These are phyloP conservation scores for Chaetomium sp. DNA, from an alignment of 2,329 filamentous ascomycete genomes.

Conservation along the genomic window DNA sequence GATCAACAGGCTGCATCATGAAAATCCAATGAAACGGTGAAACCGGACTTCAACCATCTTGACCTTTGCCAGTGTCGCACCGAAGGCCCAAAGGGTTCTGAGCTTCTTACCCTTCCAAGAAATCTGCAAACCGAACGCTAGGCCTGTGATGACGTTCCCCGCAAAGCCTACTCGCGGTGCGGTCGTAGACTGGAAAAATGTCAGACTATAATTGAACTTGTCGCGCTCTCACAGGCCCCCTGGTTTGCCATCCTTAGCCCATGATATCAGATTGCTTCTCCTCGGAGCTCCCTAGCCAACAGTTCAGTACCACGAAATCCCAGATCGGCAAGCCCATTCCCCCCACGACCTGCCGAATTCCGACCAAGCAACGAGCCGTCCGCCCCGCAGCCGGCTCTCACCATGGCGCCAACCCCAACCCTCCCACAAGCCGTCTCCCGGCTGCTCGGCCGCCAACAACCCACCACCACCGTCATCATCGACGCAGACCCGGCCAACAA, in stretches of 20 bases:
- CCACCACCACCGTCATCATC: conserved; percentile 29
- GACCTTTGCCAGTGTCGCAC: background rate
- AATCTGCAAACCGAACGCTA: background rate
- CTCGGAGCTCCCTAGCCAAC: conserved; percentile 7
- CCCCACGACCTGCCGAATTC: background rate
- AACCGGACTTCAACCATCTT: background rate
- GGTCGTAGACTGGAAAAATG: background rate
- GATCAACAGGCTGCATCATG: conserved; percentile 6
- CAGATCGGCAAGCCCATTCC: background rate
- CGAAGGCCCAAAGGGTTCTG: background rate
- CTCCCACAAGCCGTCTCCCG: conserved; percentile 14
- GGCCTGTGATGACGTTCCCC: conserved; percentile 3
- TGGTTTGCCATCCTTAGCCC: conserved; percentile 2
- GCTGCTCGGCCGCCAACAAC: conserved; percentile 23
- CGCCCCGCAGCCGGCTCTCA: background rate
- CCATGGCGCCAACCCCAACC: conserved; percentile 26
- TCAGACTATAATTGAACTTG: conserved; percentile 3
- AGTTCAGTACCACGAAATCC: background rate
- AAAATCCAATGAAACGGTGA: background rate
- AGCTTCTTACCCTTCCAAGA: background rate
- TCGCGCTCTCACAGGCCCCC: background rate
- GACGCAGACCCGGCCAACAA: conserved; percentile 5
- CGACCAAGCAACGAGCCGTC: background rate
- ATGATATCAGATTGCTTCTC: conserved; percentile 1
- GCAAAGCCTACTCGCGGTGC: background rate